These are phyloP conservation scores for Aspergillus terreus DNA, from an alignment of 2,329 filamentous ascomycete species.

Conservation along the genomic window DNA sequence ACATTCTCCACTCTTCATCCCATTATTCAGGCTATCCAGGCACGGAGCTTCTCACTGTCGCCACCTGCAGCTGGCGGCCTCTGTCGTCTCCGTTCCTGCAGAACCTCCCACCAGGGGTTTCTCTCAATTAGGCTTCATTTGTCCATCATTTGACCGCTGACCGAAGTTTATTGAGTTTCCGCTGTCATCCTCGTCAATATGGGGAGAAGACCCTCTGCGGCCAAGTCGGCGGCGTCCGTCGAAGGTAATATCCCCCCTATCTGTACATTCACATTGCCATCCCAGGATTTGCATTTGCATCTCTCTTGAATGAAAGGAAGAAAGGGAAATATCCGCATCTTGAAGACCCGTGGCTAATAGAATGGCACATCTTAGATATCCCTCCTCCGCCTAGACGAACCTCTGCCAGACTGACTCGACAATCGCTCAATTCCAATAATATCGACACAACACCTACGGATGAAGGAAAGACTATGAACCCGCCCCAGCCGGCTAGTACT, in stretches of 20 bases:
- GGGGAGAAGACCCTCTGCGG: slow-evolving; percentile 9
- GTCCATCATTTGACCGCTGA: background rate
- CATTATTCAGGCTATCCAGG: background rate
- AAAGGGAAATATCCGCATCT: background rate
- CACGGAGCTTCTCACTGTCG: background rate
- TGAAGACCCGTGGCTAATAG: background rate
- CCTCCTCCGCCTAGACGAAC: background rate
- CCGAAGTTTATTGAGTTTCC: no score
- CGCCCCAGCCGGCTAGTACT: background rate
- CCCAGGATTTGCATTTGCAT: background rate
- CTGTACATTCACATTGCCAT: background rate
- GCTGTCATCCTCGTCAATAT: slow-evolving; percentile 1
- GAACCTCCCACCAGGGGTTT: no score
- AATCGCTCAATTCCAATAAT: background rate
- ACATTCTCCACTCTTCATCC: background rate
- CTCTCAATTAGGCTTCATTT: background rate
- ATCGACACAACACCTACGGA: background rate
- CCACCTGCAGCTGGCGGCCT: background rate
- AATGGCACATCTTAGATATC: background rate
- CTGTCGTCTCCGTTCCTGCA: background rate
- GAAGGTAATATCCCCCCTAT: slow-evolving; percentile 3
- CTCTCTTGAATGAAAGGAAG: background rate
- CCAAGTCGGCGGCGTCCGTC: slow-evolving; percentile 1
- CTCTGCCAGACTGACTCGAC: background rate
- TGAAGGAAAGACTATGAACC: slow-evolving; percentile 1